phyloP scores from a whole-genome alignment of 1,284 basidiomycete species.

The Polyporus tsugae region DNA sequence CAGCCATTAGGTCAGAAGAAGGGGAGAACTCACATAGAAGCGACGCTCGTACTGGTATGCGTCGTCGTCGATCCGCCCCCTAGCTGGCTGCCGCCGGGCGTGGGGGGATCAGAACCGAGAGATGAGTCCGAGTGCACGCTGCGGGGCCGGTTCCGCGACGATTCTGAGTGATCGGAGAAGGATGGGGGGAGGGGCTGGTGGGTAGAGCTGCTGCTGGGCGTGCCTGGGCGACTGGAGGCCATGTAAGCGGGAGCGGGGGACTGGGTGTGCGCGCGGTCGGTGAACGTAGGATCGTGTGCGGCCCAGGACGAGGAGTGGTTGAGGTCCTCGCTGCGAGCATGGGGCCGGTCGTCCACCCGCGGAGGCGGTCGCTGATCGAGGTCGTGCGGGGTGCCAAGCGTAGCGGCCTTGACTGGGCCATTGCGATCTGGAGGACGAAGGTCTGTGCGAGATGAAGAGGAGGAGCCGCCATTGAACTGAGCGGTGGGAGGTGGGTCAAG shows the following conservation, averaged over 20 bases:
- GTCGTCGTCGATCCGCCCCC: conserved; percentile 59
- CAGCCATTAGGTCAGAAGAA: conserved; percentile 18
- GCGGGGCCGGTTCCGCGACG: conserved; percentile 52
- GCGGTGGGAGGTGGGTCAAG: conserved; percentile 32
- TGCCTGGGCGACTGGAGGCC: conserved; percentile 58
- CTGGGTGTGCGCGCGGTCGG: conserved; percentile 43
- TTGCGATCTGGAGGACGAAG: conserved; percentile 56
- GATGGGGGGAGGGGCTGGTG: conserved; percentile 54
- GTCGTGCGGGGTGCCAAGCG: conserved; percentile 60
- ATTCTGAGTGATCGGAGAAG: conserved; percentile 59
- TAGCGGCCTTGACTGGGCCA: conserved; percentile 68
- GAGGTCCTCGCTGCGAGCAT: conserved; percentile 76
- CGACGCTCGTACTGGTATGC: conserved; percentile 41
- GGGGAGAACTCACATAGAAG: conserved; percentile 40
- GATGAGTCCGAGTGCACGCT: conserved; percentile 56
- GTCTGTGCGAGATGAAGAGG: conserved; percentile 34
- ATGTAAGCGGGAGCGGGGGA: conserved; percentile 59
- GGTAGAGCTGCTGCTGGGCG: conserved; percentile 56
- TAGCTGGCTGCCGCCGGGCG: conserved; percentile 50
- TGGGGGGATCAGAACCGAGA: conserved; percentile 54
- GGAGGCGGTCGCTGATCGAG: conserved; percentile 54
- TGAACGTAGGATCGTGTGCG: conserved; percentile 33
- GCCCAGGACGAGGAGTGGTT: conserved; percentile 55
- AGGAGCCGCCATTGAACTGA: conserved; percentile 34
- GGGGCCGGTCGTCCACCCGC: conserved; percentile 49